phyloP scores from a whole-genome alignment of 2,329 filamentous ascomycete genomes.

The Alternaria sp. region DNA sequence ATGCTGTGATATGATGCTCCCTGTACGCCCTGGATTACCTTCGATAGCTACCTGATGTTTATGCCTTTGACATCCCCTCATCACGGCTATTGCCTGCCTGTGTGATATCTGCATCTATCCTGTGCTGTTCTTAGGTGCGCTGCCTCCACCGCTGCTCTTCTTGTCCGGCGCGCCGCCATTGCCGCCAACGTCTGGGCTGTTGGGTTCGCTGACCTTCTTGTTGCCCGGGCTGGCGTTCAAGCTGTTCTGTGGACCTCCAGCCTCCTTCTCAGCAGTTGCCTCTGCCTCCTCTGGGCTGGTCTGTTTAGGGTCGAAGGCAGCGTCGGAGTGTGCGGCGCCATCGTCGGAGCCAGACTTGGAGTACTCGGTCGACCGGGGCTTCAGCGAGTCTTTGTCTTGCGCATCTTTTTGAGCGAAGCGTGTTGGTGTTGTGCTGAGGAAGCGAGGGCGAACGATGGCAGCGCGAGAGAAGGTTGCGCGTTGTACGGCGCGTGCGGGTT shows the following conservation, averaged over 20 bases:
- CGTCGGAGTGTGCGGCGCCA: slow-evolving; percentile 60
- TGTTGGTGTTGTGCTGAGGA: slow-evolving; percentile 29
- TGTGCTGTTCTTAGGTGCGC: slow-evolving; percentile 43
- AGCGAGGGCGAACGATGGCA: slow-evolving; percentile 19
- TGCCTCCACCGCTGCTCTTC: slow-evolving; percentile 44
- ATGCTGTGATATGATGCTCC: slow-evolving; percentile 2
- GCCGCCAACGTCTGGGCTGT: slow-evolving; percentile 48
- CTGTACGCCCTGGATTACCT: background rate
- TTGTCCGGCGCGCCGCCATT: slow-evolving; percentile 43
- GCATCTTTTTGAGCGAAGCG: slow-evolving; percentile 49
- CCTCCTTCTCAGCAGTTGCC: slow-evolving; percentile 45
- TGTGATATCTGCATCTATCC: slow-evolving; percentile 6
- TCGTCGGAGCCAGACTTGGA: slow-evolving; percentile 71
- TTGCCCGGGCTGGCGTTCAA: slow-evolving; percentile 68
- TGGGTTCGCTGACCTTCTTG: slow-evolving; percentile 60
- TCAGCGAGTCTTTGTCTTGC: slow-evolving; percentile 64
- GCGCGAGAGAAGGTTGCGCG: slow-evolving; percentile 21
- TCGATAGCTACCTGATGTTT: background rate
- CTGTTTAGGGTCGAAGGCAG: slow-evolving; percentile 72
- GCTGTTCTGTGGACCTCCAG: slow-evolving; percentile 42
- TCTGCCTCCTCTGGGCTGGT: slow-evolving; percentile 71
- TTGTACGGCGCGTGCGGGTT: slow-evolving; percentile 27
- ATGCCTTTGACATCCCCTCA: background rate
- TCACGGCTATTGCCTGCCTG: background rate
- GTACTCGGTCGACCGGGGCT: slow-evolving; percentile 70